Evolutionary conservation across 441 rosid genomes (phyloP).

Genomic region (Arabidopsis hybrid): DNA sequence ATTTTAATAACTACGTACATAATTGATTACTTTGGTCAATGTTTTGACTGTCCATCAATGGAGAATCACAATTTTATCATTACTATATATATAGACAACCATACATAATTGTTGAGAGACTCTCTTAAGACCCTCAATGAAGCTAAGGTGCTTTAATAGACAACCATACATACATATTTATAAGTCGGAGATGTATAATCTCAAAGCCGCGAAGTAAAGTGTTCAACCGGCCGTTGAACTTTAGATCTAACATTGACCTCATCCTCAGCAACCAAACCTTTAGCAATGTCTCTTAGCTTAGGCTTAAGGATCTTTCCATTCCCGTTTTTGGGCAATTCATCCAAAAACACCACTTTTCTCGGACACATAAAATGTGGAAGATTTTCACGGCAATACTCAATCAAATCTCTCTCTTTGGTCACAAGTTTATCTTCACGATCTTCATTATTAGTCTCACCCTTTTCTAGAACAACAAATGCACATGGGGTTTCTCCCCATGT

Average conservation of each 20-base stretch:
- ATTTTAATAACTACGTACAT: too few relatives aligned
- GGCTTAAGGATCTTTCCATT: conserved; percentile 60
- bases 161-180: background rate
- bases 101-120: too few relatives aligned
- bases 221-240: background rate
- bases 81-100: too few relatives aligned
- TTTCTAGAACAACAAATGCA: conserved; percentile 54
- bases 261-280: conserved; percentile 29
- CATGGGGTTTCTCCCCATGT: conserved; percentile 74
- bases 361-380: conserved; percentile 67
- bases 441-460: conserved; percentile 1
- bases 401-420: conserved; percentile 50
- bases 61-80: too few relatives aligned
- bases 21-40: too few relatives aligned
- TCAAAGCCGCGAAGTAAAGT: conserved; percentile 4
- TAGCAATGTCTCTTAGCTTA: conserved; percentile 56
- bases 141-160: background rate
- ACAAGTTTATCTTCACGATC: background rate
- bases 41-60: too few relatives aligned
- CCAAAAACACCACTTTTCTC: conserved; percentile 57
- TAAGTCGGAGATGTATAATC: background rate
- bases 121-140: too few relatives aligned
- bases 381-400: conserved; percentile 55
- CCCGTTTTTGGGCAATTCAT: conserved; percentile 58
- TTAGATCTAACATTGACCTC: conserved; percentile 5